Evolutionary conservation across 257 asterid genomes (phyloP).

Genomic region (Capsicum pubescens): DNA sequence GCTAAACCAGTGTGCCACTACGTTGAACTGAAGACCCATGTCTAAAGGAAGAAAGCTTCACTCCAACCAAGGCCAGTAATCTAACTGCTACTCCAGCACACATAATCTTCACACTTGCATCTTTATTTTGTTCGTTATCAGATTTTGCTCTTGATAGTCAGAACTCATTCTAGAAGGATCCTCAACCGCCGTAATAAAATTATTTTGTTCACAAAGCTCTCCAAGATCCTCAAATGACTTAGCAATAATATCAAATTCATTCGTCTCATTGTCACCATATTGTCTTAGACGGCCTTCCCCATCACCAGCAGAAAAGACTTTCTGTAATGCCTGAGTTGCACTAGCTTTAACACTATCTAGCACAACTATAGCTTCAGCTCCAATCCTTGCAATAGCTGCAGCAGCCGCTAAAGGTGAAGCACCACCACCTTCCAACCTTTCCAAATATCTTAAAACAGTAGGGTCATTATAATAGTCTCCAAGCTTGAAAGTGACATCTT

Average conservation of each 20-base stretch:
- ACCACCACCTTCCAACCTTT: too few relatives aligned
- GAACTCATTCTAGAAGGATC: constrained; percentile 42
- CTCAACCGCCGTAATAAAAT: constrained; percentile 34
- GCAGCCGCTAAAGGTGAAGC: too few relatives aligned
- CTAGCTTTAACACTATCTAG: too few relatives aligned
- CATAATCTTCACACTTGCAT: constrained; percentile 72
- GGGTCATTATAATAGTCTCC: constrained; percentile 98
- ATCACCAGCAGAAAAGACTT: constrained; percentile 60
- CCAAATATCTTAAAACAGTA: too few relatives aligned
- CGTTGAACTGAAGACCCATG: constrained; percentile 43
- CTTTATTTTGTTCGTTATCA: constrained; percentile 68
- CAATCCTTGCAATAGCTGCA: too few relatives aligned
- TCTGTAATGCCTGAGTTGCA: too few relatives aligned
- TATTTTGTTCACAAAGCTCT: constrained; percentile 44
- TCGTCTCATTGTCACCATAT: constrained; percentile 35
- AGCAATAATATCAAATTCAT: not conserved
- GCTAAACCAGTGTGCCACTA: constrained; percentile 48
- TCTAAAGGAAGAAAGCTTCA: constrained; percentile 65
- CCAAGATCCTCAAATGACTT: constrained; percentile 41
- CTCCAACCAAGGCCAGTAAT: constrained; percentile 67
- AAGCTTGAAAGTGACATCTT: constrained; percentile 68
- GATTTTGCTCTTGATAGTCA: constrained; percentile 60
- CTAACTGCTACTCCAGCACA: constrained; percentile 91
- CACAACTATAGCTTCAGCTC: too few relatives aligned
- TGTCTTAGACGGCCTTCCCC: constrained; percentile 52